A percentile compares a stretch with the other conserved stretches of the same genome.
Conservation (phyloP, 2,329 filamentous ascomycete species). For the Pseudocercospora fuligena region DNA sequence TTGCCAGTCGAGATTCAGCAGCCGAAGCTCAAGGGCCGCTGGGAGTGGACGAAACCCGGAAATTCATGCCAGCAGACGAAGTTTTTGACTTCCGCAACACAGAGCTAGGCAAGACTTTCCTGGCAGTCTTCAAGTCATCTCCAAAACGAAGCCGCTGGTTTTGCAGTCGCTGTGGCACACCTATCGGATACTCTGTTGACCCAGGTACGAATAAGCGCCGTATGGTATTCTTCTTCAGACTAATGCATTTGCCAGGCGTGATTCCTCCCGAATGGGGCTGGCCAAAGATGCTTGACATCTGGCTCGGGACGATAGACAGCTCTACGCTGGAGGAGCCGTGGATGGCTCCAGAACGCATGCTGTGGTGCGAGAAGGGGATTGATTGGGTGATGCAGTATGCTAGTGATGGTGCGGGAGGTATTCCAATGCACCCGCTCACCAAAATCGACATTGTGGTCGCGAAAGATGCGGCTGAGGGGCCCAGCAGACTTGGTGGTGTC, state of each 20-base stretch:
- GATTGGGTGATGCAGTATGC: slow-evolving; percentile 17
- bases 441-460: slow-evolving; percentile 9
- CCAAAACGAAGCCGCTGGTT: slow-evolving; percentile 20
- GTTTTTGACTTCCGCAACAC: slow-evolving; percentile 13
- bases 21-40: background rate
- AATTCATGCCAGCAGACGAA: background rate
- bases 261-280: slow-evolving; percentile 19
- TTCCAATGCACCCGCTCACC: slow-evolving; percentile 12
- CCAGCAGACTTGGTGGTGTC: background rate
- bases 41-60: background rate
- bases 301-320: slow-evolving; percentile 27
- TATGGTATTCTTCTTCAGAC: background rate
- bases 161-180: slow-evolving; percentile 22
- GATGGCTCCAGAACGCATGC: slow-evolving; percentile 25
- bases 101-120: background rate
- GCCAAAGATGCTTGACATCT: slow-evolving; percentile 29
- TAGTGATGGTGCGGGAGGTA: background rate
- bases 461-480: slow-evolving; percentile 5
- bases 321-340: slow-evolving; percentile 22
- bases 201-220: background rate
- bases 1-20: background rate
- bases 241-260: slow-evolving; percentile 1
- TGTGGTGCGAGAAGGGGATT: slow-evolving; percentile 26
- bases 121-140: slow-evolving; percentile 18
- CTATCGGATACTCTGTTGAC: slow-evolving; percentile 20